Base-by-base conservation (phyloP, 2,329 filamentous ascomycete species). In the Aspergillus neotritici region DNA sequence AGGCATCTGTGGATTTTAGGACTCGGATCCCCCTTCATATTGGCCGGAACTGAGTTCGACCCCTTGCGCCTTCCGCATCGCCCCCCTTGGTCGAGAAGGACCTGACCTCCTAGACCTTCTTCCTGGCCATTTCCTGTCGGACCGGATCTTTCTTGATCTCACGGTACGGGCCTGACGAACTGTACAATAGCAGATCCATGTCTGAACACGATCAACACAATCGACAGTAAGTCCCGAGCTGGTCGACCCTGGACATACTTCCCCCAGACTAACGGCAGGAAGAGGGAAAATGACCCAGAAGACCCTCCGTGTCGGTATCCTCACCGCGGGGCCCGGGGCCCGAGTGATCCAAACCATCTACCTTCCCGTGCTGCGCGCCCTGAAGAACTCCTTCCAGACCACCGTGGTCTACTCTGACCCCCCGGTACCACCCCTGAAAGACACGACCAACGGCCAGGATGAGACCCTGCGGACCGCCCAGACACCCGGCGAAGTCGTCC, bases 291-390 rank as follows among this genome's bases (percentile, higher is more conserved):
- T 60, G 54, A 43, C 53, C 12, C 49, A 49, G 38, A 48, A 42
- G 15, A 41, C 54, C 37, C 55, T 68, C 30, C 58, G 50, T 21
- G 54, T 67, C 12, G 65, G 64, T 4, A 61, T 68, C 42, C 57
- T 67, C 37, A 63, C 64, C 39, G 55, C 59, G 43, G 60, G 21
- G 3, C 21, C 21, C 5, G 21, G 60, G 16, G 56, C 58, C 28
- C 69, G 77, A 51, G 64, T 77, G 32, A 64, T 67, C 25, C 71
- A 79, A 57, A 72, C 76, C 30, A 69, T 73, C 21, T 77, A 81
- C 54, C 69, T 81, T 5, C 76, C 75, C 0, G 71, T 66, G 3
- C 54, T 81, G 8, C 62, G 62, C 38, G 78, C 36, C 60, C 66
- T 46, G 51, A 69, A 41, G 15, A 36, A 44, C 28, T 61, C 68